Evolutionary conservation across 2,329 filamentous ascomycete genomes (phyloP).

Genomic region (Lasiodiplodia citricola): DNA sequence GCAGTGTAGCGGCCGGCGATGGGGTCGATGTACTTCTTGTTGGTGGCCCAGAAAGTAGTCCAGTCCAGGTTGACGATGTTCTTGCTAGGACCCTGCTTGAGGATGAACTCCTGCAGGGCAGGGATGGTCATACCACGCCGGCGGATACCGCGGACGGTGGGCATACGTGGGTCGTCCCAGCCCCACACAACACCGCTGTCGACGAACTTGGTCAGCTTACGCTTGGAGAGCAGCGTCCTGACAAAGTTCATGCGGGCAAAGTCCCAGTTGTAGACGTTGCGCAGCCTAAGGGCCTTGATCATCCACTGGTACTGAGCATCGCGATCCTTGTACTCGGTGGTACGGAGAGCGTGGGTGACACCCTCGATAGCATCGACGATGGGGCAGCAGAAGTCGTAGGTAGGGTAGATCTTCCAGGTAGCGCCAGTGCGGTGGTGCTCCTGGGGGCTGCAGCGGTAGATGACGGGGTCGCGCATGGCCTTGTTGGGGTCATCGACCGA

Average conservation of each 20-base stretch:
- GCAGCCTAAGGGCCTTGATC: slow-evolving; percentile 73
- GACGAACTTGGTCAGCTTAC: slow-evolving; percentile 84
- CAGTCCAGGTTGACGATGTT: slow-evolving; percentile 87
- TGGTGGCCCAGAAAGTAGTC: slow-evolving; percentile 65
- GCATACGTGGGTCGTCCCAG: slow-evolving; percentile 88
- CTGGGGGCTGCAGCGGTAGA: slow-evolving; percentile 87
- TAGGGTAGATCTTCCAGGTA: slow-evolving; percentile 85
- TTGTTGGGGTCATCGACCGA: slow-evolving; percentile 92
- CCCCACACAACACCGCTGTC: slow-evolving; percentile 77
- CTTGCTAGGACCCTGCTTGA: slow-evolving; percentile 82
- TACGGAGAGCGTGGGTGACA: slow-evolving; percentile 81
- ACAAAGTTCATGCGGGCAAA: slow-evolving; percentile 86
- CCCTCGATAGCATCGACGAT: slow-evolving; percentile 82
- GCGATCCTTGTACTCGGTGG: slow-evolving; percentile 86
- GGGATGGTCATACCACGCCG: slow-evolving; percentile 79
- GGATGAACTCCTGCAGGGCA: slow-evolving; percentile 80
- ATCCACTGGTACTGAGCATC: slow-evolving; percentile 91
- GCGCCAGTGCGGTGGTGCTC: slow-evolving; percentile 78
- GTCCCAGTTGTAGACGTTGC: slow-evolving; percentile 83
- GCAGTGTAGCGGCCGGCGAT: slow-evolving; percentile 55
- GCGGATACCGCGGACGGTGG: slow-evolving; percentile 79
- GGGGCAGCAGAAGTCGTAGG: slow-evolving; percentile 85
- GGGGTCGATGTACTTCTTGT: slow-evolving; percentile 60
- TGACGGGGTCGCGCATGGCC: slow-evolving; percentile 93
- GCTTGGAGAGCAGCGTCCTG: slow-evolving; percentile 81